A percentile compares a stretch with the other conserved stretches of the same genome.
Conservation (phyloP, 129 eudicot species). For the Ambrosia trifida region DNA sequence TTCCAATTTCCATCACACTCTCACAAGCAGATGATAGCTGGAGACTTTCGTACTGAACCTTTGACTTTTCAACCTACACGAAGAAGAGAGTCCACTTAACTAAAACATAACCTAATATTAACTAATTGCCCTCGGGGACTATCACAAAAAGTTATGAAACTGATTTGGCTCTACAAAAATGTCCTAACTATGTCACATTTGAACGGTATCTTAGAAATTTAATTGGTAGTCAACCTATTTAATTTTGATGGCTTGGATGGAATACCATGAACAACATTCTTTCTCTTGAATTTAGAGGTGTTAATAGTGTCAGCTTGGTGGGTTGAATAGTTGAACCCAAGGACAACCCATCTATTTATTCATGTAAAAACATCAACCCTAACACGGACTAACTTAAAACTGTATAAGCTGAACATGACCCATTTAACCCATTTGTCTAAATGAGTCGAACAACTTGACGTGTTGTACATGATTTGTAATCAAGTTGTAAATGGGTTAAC, state of each 20-base stretch:
- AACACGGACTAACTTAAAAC: neutral
- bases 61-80: constrained; percentile 72
- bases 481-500: neutral
- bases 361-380: neutral
- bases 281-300: neutral
- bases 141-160: constrained; percentile 5
- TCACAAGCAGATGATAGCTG: constrained; percentile 91
- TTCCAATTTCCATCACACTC: constrained; percentile 86
- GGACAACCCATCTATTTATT: neutral
- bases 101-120: neutral
- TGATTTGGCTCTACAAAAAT: neutral
- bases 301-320: neutral
- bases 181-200: neutral
- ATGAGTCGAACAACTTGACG: neutral
- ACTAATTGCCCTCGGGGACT: neutral
- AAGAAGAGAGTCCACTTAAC: constrained; percentile 1
- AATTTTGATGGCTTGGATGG: neutral
- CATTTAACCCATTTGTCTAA: neutral
- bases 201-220: neutral
- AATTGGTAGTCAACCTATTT: constrained; percentile 1
- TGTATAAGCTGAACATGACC: neutral
- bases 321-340: neutral
- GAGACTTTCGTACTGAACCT: constrained; percentile 61
- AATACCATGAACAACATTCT: neutral
- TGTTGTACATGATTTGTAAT: neutral